Conservation (phyloP, 2,329 filamentous ascomycete genomes). For the Leptographium procerum region DNA sequence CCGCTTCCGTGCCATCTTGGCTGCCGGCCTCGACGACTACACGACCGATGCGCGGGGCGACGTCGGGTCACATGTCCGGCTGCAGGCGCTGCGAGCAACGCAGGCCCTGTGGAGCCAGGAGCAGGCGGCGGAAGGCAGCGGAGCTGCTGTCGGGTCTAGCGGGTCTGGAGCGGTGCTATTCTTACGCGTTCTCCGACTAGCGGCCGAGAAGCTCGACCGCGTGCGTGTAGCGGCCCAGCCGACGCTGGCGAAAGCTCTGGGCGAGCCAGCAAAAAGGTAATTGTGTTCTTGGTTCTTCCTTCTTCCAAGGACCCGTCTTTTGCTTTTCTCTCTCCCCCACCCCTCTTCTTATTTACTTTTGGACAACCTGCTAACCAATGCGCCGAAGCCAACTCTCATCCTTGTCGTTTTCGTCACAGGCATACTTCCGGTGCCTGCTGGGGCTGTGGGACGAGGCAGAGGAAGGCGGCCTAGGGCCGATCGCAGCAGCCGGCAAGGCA, state of each 20-base stretch:
- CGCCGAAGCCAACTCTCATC: slow-evolving; percentile 19
- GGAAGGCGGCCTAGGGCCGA: slow-evolving; percentile 23
- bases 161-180: slow-evolving; percentile 23
- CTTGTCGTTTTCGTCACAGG: slow-evolving; percentile 44
- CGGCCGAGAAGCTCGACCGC: slow-evolving; percentile 82
- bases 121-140: neutral
- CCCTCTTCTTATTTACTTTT: no score
- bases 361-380: neutral
- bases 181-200: slow-evolving; percentile 50
- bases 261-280: slow-evolving; percentile 7
- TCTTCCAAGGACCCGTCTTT: no score
- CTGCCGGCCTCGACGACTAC: slow-evolving; percentile 69
- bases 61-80: slow-evolving; percentile 73
- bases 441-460: slow-evolving; percentile 24
- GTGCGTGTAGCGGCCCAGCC: slow-evolving; percentile 59
- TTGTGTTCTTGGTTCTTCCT: no score
- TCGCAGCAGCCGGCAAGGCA: slow-evolving; percentile 19
- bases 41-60: slow-evolving; percentile 83
- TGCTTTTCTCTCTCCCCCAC: no score
- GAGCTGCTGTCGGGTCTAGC: neutral
- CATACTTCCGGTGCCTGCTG: slow-evolving; percentile 47
- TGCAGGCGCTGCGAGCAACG: slow-evolving; percentile 70
- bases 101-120: slow-evolving; percentile 41
- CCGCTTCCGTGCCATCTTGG: slow-evolving; percentile 34
- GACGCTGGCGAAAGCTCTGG: slow-evolving; percentile 34